These are phyloP conservation scores for Kodamaea sagamina DNA, from an alignment of 805 yeast species.

Conservation along the genomic window DNA sequence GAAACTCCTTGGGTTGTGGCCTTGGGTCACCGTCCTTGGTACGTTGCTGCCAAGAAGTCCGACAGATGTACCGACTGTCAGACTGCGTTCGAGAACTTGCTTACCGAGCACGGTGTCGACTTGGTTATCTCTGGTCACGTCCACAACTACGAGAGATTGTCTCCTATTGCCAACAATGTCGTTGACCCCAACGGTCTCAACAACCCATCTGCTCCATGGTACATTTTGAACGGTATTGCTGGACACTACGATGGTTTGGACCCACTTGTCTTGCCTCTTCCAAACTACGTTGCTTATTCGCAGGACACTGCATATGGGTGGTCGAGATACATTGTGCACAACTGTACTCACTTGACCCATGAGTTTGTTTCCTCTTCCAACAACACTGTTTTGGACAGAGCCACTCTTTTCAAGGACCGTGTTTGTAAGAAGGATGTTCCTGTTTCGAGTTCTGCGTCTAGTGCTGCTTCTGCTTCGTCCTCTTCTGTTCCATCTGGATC, in stretches of 20 bases:
- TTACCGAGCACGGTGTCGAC: slow-evolving; percentile 16
- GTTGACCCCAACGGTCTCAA: slow-evolving; percentile 19
- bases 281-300: slow-evolving; percentile 16
- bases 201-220: slow-evolving; percentile 19
- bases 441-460: not conserved
- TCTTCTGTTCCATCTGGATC: not conserved
- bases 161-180: slow-evolving; percentile 13
- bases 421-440: slow-evolving; percentile 1
- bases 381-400: slow-evolving; percentile 18
- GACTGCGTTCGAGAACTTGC: slow-evolving; percentile 16
- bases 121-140: slow-evolving; percentile 16
- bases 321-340: slow-evolving; percentile 18
- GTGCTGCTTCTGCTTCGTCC: not conserved
- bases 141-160: slow-evolving; percentile 18
- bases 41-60: slow-evolving; percentile 14
- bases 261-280: slow-evolving; percentile 13
- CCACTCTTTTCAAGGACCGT: slow-evolving; percentile 17
- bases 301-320: slow-evolving; percentile 19
- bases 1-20: slow-evolving; percentile 20
- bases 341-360: slow-evolving; percentile 19
- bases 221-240: slow-evolving; percentile 19
- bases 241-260: slow-evolving; percentile 21
- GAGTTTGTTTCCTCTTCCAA: slow-evolving; percentile 17
- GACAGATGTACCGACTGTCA: slow-evolving; percentile 15
- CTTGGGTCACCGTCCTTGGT: slow-evolving; percentile 19